Percentiles rank a stretch among this genome's conserved stretches.
phyloP scores from a whole-genome alignment of 768 basidiomycete genomes.

The Kwoniella dendrophila region DNA sequence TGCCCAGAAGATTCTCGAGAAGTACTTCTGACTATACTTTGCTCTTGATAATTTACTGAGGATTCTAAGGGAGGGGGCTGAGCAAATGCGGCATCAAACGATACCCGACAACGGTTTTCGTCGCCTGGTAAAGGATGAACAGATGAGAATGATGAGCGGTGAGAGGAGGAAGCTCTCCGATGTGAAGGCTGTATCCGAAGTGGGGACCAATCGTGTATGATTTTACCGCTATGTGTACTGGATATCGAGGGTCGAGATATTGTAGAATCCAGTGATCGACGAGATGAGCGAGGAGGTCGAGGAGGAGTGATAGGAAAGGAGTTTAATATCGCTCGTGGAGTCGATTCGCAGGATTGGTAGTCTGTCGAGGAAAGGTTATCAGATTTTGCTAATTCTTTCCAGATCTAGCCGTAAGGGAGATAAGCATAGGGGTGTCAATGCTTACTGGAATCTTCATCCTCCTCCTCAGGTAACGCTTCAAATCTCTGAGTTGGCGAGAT shows the following conservation, averaged over 20 bases:
- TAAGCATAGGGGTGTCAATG: background rate
- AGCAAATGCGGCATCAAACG: slow-evolving; percentile 16
- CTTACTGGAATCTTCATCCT: background rate
- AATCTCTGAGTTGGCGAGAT: slow-evolving; percentile 6
- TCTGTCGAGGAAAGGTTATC: background rate
- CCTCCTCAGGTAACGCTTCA: background rate
- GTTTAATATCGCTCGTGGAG: background rate
- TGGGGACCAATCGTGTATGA: background rate
- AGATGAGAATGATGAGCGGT: background rate
- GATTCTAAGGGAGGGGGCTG: slow-evolving; percentile 5
- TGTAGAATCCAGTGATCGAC: slow-evolving; percentile 5
- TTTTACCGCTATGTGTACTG: background rate
- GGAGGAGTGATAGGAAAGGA: slow-evolving; percentile 1
- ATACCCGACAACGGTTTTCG: slow-evolving; percentile 16
- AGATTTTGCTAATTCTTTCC: too few species aligned
- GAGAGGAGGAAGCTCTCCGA: slow-evolving; percentile 8
- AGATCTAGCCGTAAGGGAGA: too few species aligned
- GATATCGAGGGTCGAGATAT: background rate
- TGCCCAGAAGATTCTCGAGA: background rate
- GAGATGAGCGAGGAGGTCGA: slow-evolving; percentile 10
- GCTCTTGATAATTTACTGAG: background rate
- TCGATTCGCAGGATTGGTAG: background rate
- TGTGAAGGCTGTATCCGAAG: background rate
- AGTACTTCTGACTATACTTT: background rate
- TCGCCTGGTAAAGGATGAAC: background rate